A percentile compares a stretch with the other conserved stretches of the same genome.
Evolutionary conservation across 768 basidiomycete species (phyloP).

Genomic region (Termitomyces sp.): DNA sequence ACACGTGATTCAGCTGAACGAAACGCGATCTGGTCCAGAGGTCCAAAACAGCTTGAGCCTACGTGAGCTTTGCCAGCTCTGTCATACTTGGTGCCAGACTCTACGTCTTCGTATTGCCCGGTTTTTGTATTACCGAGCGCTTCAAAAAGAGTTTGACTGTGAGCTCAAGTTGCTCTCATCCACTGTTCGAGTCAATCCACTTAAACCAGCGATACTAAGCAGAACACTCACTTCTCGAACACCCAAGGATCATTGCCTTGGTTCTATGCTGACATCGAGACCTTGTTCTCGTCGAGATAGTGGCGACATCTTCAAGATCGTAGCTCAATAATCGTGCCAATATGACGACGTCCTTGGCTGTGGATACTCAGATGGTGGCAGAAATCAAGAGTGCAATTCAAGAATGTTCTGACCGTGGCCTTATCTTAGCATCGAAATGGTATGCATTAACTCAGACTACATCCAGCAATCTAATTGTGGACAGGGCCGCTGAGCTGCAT

Average conservation of each 20-base stretch:
- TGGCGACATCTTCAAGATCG: not conserved
- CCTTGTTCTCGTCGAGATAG: not conserved
- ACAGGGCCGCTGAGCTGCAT: constrained; percentile 76
- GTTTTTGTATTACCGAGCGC: not conserved
- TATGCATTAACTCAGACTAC: constrained; percentile 24
- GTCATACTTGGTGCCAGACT: not conserved
- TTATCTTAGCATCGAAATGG: constrained; percentile 76
- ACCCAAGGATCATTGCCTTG: not conserved
- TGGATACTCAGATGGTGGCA: constrained; percentile 46
- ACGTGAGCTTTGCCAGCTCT: not conserved
- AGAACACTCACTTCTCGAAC: not conserved
- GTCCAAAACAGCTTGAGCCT: no score
- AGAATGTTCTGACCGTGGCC: constrained; percentile 72
- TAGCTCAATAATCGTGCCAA: not conserved
- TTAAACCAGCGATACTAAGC: not conserved
- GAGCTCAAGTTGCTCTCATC: not conserved
- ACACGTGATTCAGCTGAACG: not conserved
- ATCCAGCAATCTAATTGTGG: not conserved
- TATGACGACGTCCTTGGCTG: constrained; percentile 17
- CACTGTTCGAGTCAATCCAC: not conserved
- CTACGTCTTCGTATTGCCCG: not conserved
- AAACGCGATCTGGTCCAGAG: no score
- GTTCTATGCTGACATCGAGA: not conserved
- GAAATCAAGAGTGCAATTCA: constrained; percentile 60
- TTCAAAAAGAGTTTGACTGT: not conserved